Percentiles rank a stretch among this genome's conserved stretches.
These are phyloP conservation scores for Volvox reticuliferus DNA, from an alignment of 139 green algal genomes.

Conservation along the genomic window DNA sequence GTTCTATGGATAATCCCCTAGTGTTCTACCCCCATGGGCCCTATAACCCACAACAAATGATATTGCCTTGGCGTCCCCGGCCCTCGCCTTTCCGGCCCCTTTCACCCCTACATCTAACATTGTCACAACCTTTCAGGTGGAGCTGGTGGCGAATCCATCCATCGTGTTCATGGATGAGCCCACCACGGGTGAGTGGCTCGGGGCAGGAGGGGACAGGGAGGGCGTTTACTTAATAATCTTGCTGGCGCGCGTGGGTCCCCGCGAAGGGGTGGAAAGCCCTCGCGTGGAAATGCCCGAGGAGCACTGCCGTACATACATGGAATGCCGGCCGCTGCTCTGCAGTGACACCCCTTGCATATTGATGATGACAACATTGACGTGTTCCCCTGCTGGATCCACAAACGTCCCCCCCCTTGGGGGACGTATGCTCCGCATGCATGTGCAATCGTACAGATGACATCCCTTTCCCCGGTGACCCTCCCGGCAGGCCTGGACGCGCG, in stretches of 20 bases:
- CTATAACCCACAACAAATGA: too few relatives aligned
- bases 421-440: neutral
- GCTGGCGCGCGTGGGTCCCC: too few relatives aligned
- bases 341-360: too few relatives aligned
- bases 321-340: neutral
- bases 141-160: slow-evolving; percentile 86
- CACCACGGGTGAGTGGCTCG: slow-evolving; percentile 46
- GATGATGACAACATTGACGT: neutral
- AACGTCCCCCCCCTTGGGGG: neutral
- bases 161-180: slow-evolving; percentile 69
- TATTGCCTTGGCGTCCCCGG: too few relatives aligned
- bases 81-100: too few relatives aligned
- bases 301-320: neutral
- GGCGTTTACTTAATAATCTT: too few relatives aligned
- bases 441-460: neutral
- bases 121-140: slow-evolving; percentile 41
- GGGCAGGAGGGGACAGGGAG: neutral
- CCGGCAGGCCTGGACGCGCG: slow-evolving; percentile 81
- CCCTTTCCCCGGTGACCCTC: neutral
- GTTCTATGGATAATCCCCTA: neutral
- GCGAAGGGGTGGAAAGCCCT: neutral
- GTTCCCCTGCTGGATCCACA: neutral
- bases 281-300: neutral
- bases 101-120: neutral
- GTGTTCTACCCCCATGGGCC: neutral